phyloP scores from a whole-genome alignment of 2,329 filamentous ascomycete genomes.

The Xylaria multiplex region DNA sequence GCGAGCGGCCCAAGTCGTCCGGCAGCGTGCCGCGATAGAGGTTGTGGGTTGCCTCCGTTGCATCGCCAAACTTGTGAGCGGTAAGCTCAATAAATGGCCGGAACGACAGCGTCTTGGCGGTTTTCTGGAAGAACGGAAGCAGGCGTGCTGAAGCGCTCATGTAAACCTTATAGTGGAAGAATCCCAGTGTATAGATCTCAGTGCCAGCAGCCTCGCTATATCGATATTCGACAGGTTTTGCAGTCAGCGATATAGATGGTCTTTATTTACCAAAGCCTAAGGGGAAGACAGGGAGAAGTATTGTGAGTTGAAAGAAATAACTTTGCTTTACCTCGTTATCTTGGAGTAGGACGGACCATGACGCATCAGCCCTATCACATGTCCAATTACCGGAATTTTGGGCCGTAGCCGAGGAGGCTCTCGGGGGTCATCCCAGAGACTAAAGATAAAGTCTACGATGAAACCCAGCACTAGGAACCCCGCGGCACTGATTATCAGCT shows the following conservation, averaged over 20 bases:
- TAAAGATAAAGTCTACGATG: constrained; percentile 12
- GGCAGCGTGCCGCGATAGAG: constrained; percentile 9
- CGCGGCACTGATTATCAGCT: constrained; percentile 15
- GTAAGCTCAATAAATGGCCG: constrained; percentile 12
- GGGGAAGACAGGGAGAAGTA: constrained; percentile 7
- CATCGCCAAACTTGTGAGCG: constrained; percentile 9
- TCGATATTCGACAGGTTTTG: constrained; percentile 11
- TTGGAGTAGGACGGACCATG: constrained; percentile 12
- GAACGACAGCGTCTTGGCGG: constrained; percentile 8
- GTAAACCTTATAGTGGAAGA: constrained; percentile 5
- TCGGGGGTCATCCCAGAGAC: constrained; percentile 19
- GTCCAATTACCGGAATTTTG: constrained; percentile 13
- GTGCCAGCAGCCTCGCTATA: constrained; percentile 8
- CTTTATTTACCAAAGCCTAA: constrained; percentile 4
- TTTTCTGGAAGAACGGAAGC: constrained; percentile 13
- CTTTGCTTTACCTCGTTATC: constrained; percentile 7
- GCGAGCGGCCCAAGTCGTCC: constrained; percentile 10
- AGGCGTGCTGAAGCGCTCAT: constrained; percentile 5
- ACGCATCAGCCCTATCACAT: constrained; percentile 11
- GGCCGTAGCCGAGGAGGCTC: constrained; percentile 10
- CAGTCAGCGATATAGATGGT: constrained; percentile 6
- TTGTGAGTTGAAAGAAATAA: constrained; percentile 7
- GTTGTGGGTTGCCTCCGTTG: constrained; percentile 1
- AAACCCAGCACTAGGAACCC: constrained; percentile 16
- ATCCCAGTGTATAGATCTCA: constrained; percentile 5